Conservation (phyloP, 2,329 filamentous ascomycete genomes). For the Hypoxylon sp. region DNA sequence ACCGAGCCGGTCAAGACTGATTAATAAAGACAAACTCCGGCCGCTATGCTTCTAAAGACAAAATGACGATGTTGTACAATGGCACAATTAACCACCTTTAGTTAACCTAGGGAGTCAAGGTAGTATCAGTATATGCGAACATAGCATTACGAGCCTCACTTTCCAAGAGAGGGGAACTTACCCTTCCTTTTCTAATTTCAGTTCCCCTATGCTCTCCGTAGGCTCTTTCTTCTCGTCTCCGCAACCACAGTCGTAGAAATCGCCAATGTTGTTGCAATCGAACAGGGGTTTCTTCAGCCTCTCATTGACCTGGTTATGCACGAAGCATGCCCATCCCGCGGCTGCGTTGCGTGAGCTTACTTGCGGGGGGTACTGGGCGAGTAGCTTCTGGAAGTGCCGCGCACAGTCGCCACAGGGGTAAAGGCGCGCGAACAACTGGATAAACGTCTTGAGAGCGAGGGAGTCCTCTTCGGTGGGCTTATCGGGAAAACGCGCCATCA, state of each 20-base stretch:
- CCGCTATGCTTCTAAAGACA: slow-evolving; percentile 31
- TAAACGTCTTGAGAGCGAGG: slow-evolving; percentile 73
- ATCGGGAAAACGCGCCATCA: slow-evolving; percentile 78
- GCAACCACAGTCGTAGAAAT: slow-evolving; percentile 80
- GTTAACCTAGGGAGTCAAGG: slow-evolving; percentile 29
- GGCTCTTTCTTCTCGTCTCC: slow-evolving; percentile 71
- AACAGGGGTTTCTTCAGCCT: slow-evolving; percentile 73
- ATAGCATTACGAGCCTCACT: not conserved
- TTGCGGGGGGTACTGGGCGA: slow-evolving; percentile 75
- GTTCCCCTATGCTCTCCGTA: slow-evolving; percentile 45
- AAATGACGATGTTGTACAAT: slow-evolving; percentile 16
- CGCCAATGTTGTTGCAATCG: slow-evolving; percentile 77
- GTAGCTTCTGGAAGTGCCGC: slow-evolving; percentile 74
- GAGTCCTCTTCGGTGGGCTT: slow-evolving; percentile 74
- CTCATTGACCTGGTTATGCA: slow-evolving; percentile 78
- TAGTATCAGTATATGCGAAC: slow-evolving; percentile 15
- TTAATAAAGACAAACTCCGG: slow-evolving; percentile 30
- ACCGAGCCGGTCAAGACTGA: slow-evolving; percentile 6
- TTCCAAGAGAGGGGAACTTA: slow-evolving; percentile 21
- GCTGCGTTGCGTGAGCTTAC: slow-evolving; percentile 74
- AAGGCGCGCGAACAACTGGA: slow-evolving; percentile 76
- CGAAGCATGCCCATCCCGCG: slow-evolving; percentile 77
- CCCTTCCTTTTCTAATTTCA: slow-evolving; percentile 53
- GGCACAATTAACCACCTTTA: slow-evolving; percentile 31
- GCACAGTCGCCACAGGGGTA: slow-evolving; percentile 81